Percentiles rank a stretch among this genome's conserved stretches.
These are phyloP conservation scores for Wallacemonas sp. DNA, from an alignment of 208 protist genomes.

Conservation along the genomic window DNA sequence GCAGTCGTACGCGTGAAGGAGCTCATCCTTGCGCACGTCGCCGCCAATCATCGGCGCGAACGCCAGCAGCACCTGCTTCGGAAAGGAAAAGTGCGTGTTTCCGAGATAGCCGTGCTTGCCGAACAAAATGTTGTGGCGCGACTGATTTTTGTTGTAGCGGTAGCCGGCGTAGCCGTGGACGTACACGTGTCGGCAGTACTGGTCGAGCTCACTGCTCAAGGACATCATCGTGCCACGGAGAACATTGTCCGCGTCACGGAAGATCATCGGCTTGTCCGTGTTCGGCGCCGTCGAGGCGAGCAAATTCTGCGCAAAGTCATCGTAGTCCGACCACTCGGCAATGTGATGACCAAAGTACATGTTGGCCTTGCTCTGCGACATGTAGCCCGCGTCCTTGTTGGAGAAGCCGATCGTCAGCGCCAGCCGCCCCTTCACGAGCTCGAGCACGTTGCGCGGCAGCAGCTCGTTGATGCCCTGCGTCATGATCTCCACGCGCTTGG, in stretches of 20 bases:
- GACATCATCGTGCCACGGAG: conserved; percentile 90
- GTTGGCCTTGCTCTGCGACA: conserved; percentile 77
- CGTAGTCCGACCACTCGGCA: conserved; percentile 67
- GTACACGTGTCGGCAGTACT: conserved; percentile 89
- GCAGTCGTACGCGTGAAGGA: conserved; percentile 83
- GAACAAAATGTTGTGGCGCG: conserved; percentile 87
- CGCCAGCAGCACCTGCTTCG: conserved; percentile 66
- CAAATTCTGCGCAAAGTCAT: conserved; percentile 84
- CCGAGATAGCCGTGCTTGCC: conserved; percentile 81
- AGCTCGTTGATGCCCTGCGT: conserved; percentile 74
- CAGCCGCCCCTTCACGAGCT: conserved; percentile 72
- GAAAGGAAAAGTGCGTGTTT: conserved; percentile 83
- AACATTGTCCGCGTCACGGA: conserved; percentile 86
- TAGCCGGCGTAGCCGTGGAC: conserved; percentile 88
- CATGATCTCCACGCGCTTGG: conserved; percentile 63
- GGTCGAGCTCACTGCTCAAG: conserved; percentile 86
- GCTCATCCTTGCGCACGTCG: conserved; percentile 45
- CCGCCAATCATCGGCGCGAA: conserved; percentile 71
- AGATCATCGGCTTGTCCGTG: conserved; percentile 81
- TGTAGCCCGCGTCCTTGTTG: conserved; percentile 84
- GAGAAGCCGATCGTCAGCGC: conserved; percentile 89
- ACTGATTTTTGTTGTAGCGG: conserved; percentile 77
- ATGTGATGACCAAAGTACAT: conserved; percentile 92
- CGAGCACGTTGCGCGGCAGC: conserved; percentile 70
- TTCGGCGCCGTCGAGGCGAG: conserved; percentile 85